Evolutionary conservation across 352 stramenopile species (phyloP).

Genomic region (Phytophthora tentaculata): DNA sequence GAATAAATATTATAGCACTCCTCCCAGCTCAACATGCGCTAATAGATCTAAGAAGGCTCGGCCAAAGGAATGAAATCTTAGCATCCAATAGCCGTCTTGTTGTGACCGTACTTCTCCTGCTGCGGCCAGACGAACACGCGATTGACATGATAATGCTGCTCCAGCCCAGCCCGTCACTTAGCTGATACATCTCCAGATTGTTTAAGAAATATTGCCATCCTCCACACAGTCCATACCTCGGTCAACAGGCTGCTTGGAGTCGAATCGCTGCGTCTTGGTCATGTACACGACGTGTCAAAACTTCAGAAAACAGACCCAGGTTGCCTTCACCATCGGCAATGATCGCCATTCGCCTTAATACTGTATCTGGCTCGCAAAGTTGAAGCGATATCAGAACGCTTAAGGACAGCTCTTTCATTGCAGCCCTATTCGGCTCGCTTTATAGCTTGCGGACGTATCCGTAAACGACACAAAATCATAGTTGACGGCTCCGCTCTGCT

Average conservation of each 20-base stretch:
- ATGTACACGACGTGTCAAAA: conserved; percentile 30
- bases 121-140: neutral
- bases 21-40: neutral
- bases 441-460: conserved; percentile 25
- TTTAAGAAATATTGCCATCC: too few relatives aligned
- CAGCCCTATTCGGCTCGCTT: conserved; percentile 26
- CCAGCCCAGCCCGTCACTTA: neutral
- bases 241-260: conserved; percentile 20
- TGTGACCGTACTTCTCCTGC: conserved; percentile 14
- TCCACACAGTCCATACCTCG: too few relatives aligned
- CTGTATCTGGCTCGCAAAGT: neutral
- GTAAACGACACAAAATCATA: conserved; percentile 22
- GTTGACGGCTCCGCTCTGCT: conserved; percentile 30
- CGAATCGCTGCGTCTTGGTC: conserved; percentile 11
- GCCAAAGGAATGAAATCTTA: conserved; percentile 16
- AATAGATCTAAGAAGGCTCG: neutral
- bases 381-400: conserved; percentile 12
- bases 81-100: conserved; percentile 24
- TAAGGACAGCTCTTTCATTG: conserved; percentile 8
- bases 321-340: conserved; percentile 1
- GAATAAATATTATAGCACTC: too few relatives aligned
- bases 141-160: conserved; percentile 18
- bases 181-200: too few relatives aligned
- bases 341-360: neutral
- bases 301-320: conserved; percentile 34